A percentile compares a stretch with the other conserved stretches of the same genome.
Conservation (phyloP, 2,329 filamentous ascomycete species). For the Venturia oleaginea region DNA sequence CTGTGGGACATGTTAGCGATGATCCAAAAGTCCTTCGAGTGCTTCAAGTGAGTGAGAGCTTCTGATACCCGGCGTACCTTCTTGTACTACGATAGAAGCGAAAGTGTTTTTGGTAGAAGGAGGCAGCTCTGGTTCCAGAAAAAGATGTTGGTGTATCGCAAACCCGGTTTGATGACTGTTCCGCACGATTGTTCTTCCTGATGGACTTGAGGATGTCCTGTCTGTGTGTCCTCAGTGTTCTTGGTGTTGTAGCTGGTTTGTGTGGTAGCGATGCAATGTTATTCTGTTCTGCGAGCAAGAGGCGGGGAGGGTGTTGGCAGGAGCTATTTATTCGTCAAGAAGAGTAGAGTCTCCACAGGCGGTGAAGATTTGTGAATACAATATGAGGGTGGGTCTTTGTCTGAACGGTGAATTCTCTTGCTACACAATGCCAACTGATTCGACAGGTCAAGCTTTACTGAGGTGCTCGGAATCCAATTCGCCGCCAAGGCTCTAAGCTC, state of each 20-base stretch:
- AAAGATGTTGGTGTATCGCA: background rate
- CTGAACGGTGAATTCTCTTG: background rate
- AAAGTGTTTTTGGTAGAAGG: background rate
- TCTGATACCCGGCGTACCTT: background rate
- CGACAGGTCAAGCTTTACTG: background rate
- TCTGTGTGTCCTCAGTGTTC: background rate
- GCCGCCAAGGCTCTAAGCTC: background rate
- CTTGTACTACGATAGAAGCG: background rate
- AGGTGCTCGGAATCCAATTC: background rate
- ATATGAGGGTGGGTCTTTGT: background rate
- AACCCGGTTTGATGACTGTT: background rate
- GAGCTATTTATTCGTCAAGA: background rate
- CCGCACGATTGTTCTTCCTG: background rate
- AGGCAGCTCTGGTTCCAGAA: background rate
- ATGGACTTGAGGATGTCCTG: background rate
- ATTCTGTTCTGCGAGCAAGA: constrained; percentile 5
- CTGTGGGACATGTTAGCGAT: background rate
- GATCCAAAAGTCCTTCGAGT: too few species aligned
- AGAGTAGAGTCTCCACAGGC: background rate
- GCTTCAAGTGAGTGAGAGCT: background rate
- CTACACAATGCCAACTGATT: background rate
- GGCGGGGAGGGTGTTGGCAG: background rate
- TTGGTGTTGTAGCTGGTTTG: background rate
- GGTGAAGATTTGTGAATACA: background rate
- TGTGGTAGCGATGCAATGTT: background rate